phyloP scores from a whole-genome alignment of 768 basidiomycete genomes.

The Mycena leptocephala region DNA sequence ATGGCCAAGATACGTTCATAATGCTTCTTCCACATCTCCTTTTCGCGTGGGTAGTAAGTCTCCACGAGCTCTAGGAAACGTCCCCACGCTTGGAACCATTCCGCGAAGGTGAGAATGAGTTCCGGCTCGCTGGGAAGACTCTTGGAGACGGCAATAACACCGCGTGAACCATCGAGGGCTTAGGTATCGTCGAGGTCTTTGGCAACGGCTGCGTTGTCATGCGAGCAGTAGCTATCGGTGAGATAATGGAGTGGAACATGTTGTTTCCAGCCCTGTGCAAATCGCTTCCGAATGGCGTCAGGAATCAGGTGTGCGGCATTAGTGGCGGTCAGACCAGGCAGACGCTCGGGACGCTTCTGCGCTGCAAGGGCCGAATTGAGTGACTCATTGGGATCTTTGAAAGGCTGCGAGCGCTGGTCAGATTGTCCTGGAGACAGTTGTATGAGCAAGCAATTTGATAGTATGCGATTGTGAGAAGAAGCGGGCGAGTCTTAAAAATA shows the following conservation, averaged over 20 bases:
- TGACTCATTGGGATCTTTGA: neutral
- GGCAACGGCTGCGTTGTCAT: neutral
- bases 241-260: conserved; percentile 40
- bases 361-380: neutral
- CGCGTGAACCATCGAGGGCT: neutral
- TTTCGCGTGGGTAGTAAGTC: conserved; percentile 16
- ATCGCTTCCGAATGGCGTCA: conserved; percentile 30
- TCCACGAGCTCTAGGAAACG: conserved; percentile 31
- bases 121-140: conserved; percentile 23
- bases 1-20: neutral
- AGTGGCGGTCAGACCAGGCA: neutral
- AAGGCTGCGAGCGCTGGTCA: neutral
- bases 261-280: conserved; percentile 27
- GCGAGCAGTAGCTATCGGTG: conserved; percentile 33
- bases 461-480: too few relatives aligned
- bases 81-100: conserved; percentile 42
- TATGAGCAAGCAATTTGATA: too few relatives aligned
- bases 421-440: too few relatives aligned
- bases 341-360: neutral
- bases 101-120: conserved; percentile 32
- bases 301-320: conserved; percentile 6
- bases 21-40: neutral
- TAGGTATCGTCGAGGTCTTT: neutral
- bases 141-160: conserved; percentile 21
- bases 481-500: too few relatives aligned